These are phyloP conservation scores for Pichia paraexigua DNA, from an alignment of 805 yeast genomes.

Conservation along the genomic window DNA sequence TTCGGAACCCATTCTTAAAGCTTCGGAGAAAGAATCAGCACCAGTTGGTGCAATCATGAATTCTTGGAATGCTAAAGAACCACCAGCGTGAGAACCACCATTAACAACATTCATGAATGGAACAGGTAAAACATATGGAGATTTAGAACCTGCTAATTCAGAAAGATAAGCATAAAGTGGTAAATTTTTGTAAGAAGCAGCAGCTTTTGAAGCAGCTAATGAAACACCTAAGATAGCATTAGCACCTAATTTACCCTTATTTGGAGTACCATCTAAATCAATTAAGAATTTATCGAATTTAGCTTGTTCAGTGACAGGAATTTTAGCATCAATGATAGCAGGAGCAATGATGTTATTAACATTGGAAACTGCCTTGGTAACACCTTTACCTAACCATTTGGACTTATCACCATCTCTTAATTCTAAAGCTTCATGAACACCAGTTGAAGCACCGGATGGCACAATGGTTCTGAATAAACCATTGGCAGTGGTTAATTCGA, in stretches of 20 bases:
- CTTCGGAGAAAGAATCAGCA: conserved; percentile 88
- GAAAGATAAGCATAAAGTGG: conserved; percentile 92
- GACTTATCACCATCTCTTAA: conserved; percentile 97
- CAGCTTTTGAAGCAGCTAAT: conserved; percentile 94
- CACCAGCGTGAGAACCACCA: conserved; percentile 99
- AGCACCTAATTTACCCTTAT: conserved; percentile 97
- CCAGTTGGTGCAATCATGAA: conserved; percentile 97
- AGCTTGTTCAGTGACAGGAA: conserved; percentile 82
- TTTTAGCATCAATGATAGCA: conserved; percentile 70
- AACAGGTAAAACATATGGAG: conserved; percentile 92
- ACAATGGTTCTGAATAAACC: conserved; percentile 96
- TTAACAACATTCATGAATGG: conserved; percentile 98
- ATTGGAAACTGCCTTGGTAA: conserved; percentile 90
- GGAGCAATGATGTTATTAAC: conserved; percentile 95
- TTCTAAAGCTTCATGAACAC: conserved; percentile 97
- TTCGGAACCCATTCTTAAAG: conserved; percentile 94
- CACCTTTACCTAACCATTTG: conserved; percentile 99
- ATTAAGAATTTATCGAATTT: conserved; percentile 80
- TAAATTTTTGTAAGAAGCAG: conserved; percentile 90
- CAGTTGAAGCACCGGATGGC: conserved; percentile 99
- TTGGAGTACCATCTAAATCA: conserved; percentile 90
- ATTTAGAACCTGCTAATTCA: conserved; percentile 65
- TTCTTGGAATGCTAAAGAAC: conserved; percentile 98
- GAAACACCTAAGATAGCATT: conserved; percentile 98
- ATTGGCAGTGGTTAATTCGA: conserved; percentile 84